Evolutionary conservation across 2,329 filamentous ascomycete genomes (phyloP).

Genomic region (Immersiporthe knoxdaviesiana): DNA sequence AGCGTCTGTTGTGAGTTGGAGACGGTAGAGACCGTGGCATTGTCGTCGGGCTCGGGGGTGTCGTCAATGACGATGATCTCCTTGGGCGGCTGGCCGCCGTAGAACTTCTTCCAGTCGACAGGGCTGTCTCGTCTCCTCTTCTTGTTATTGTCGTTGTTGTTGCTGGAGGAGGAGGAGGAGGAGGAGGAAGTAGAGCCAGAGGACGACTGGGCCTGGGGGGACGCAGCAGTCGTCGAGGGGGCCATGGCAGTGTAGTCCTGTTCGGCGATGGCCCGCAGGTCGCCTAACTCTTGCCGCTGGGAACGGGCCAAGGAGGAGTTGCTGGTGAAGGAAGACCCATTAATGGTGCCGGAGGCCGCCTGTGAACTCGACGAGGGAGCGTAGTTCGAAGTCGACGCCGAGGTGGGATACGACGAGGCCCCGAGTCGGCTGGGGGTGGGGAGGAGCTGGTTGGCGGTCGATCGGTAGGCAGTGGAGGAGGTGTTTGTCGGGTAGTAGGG

Average conservation of each 20-base stretch:
- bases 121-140: constrained; percentile 65
- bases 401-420: constrained; percentile 36
- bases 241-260: constrained; percentile 45
- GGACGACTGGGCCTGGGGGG: constrained; percentile 37
- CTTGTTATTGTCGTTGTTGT: constrained; percentile 31
- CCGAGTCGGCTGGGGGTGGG: constrained; percentile 45
- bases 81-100: constrained; percentile 80
- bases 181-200: too few relatives aligned
- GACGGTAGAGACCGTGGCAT: constrained; percentile 41
- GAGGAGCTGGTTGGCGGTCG: constrained; percentile 42
- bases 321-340: constrained; percentile 29
- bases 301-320: constrained; percentile 29
- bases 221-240: constrained; percentile 35
- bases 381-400: constrained; percentile 31
- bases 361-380: constrained; percentile 28
- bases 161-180: constrained; percentile 23
- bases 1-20: constrained; percentile 44
- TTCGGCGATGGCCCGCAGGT: constrained; percentile 29
- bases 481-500: constrained; percentile 52
- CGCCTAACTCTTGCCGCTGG: constrained; percentile 31
- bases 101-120: constrained; percentile 75
- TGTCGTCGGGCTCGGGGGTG: constrained; percentile 63
- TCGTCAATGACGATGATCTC: constrained; percentile 87
- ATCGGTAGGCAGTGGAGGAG: constrained; percentile 40
- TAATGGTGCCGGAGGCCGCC: constrained; percentile 36